These are phyloP conservation scores for Clavispora santaluciae DNA, from an alignment of 805 yeast genomes.

Conservation along the genomic window DNA sequence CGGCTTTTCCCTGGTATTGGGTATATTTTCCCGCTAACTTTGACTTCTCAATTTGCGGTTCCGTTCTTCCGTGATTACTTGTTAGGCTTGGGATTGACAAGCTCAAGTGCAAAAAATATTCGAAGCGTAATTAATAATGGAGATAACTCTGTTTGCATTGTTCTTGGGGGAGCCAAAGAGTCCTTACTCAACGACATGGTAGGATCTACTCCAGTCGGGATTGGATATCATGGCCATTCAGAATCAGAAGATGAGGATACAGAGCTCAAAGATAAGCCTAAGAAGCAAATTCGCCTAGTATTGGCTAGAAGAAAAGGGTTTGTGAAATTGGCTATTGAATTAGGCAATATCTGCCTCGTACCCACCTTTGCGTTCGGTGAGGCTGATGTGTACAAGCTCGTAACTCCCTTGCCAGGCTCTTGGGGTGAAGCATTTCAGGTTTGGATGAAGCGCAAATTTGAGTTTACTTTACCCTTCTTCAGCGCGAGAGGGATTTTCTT, in stretches of 20 bases:
- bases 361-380: constrained; percentile 94
- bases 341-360: constrained; percentile 74
- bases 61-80: constrained; percentile 88
- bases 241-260: constrained; percentile 7
- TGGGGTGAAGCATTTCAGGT: constrained; percentile 56
- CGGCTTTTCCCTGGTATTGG: constrained; percentile 77
- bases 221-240: constrained; percentile 23
- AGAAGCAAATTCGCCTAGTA: constrained; percentile 56
- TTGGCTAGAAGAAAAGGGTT: constrained; percentile 81
- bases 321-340: constrained; percentile 75
- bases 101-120: constrained; percentile 76
- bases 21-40: constrained; percentile 68
- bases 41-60: constrained; percentile 73
- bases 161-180: constrained; percentile 95
- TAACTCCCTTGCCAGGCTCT: constrained; percentile 36
- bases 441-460: constrained; percentile 65
- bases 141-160: constrained; percentile 78
- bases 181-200: constrained; percentile 52
- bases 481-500: constrained; percentile 90
- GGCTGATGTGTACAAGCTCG: constrained; percentile 50
- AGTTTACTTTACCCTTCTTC: constrained; percentile 87
- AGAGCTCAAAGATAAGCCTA: background rate
- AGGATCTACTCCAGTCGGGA: constrained; percentile 30
- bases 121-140: constrained; percentile 53
- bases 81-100: constrained; percentile 72